phyloP scores from a whole-genome alignment of 2,329 filamentous ascomycete species.

The Magnaporthales sp. region DNA sequence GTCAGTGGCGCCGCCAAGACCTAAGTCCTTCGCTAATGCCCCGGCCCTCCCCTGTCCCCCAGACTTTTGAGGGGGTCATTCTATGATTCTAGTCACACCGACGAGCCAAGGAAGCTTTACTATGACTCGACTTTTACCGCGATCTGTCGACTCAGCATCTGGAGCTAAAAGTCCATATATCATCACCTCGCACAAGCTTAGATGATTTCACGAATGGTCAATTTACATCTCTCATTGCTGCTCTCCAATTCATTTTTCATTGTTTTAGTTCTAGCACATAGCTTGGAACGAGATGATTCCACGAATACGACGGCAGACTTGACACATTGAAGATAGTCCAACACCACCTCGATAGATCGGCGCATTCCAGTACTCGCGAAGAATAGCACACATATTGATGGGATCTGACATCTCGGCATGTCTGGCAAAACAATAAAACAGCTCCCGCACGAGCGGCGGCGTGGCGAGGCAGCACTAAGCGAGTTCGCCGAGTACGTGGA shows the following conservation, averaged over 20 bases:
- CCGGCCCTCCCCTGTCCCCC: background rate
- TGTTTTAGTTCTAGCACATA: background rate
- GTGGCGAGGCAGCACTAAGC: slow-evolving; percentile 82
- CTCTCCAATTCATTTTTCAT: background rate
- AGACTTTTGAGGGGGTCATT: background rate
- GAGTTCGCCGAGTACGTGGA: slow-evolving; percentile 98
- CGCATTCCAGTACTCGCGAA: background rate
- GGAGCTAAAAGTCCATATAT: background rate
- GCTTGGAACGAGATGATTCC: slow-evolving; percentile 16
- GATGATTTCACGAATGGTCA: background rate
- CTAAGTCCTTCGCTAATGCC: background rate
- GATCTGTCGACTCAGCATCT: background rate
- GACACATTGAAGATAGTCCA: background rate
- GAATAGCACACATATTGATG: background rate
- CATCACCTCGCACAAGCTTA: background rate
- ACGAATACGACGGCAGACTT: slow-evolving; percentile 17
- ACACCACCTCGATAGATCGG: background rate
- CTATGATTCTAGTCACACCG: background rate
- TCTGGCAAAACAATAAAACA: slow-evolving; percentile 48
- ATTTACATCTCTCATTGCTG: background rate
- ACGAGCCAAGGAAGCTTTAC: background rate
- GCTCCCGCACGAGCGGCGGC: slow-evolving; percentile 69
- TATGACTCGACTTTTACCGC: background rate
- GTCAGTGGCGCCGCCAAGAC: background rate
- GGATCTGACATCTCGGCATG: slow-evolving; percentile 29